These are phyloP conservation scores for Sporodiniella umbellata DNA, from an alignment of 371 early-diverging fungal genomes.

Conservation along the genomic window DNA sequence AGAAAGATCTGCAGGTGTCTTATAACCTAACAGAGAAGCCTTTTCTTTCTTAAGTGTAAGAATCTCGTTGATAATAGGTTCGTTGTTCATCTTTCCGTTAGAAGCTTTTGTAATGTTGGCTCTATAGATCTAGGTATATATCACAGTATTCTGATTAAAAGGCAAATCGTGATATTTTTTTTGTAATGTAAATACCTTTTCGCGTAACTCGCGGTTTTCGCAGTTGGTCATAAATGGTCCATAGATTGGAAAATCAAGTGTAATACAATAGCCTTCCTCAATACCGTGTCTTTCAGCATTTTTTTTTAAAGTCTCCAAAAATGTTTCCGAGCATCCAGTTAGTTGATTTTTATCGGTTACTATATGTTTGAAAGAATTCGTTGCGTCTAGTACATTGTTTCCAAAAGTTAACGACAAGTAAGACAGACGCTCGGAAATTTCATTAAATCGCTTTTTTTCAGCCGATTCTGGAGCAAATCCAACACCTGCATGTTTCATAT, in stretches of 20 bases:
- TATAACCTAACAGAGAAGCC: slow-evolving; percentile 52
- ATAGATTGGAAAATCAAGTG: slow-evolving; percentile 58
- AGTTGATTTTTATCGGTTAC: slow-evolving; percentile 46
- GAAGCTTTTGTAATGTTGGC: slow-evolving; percentile 61
- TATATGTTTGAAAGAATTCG: slow-evolving; percentile 53
- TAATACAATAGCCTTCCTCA: slow-evolving; percentile 56
- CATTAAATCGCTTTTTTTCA: slow-evolving; percentile 55
- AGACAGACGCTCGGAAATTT: slow-evolving; percentile 55
- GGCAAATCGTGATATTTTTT: neutral
- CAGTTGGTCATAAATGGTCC: slow-evolving; percentile 69
- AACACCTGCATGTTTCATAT: slow-evolving; percentile 63
- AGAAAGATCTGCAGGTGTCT: slow-evolving; percentile 57
- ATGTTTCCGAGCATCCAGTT: slow-evolving; percentile 50
- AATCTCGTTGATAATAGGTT: slow-evolving; percentile 63
- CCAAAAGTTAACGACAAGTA: slow-evolving; percentile 53
- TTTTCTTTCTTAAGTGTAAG: slow-evolving; percentile 47
- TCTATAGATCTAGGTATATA: slow-evolving; percentile 37
- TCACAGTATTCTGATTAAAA: neutral
- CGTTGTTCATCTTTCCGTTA: slow-evolving; percentile 50
- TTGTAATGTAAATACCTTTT: too few species aligned
- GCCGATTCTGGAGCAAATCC: slow-evolving; percentile 51
- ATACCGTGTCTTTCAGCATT: slow-evolving; percentile 45
- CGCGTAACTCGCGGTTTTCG: slow-evolving; percentile 55
- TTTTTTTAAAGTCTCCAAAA: slow-evolving; percentile 48
- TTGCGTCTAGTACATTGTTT: slow-evolving; percentile 63